phyloP scores from a whole-genome alignment of 768 basidiomycete species.

The Leccinum ochraceum region DNA sequence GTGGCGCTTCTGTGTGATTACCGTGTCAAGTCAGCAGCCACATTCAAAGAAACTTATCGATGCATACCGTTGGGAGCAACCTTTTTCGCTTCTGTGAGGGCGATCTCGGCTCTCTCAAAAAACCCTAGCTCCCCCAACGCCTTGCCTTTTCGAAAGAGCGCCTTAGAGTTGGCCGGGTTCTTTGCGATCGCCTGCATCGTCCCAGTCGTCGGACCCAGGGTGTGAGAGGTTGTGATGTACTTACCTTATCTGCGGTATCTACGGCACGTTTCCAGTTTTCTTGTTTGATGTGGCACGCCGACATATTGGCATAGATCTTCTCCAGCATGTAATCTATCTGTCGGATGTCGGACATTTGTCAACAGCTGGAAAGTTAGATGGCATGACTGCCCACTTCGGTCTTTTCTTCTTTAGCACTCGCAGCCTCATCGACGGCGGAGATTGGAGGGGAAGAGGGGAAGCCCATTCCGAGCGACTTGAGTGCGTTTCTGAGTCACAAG shows the following conservation, averaged over 20 bases:
- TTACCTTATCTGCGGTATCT: slow-evolving; percentile 81
- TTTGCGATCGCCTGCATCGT: slow-evolving; percentile 62
- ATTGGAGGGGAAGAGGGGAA: background rate
- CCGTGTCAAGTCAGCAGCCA: background rate
- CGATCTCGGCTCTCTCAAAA: slow-evolving; percentile 69
- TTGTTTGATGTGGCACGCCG: slow-evolving; percentile 79
- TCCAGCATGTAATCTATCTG: slow-evolving; percentile 76
- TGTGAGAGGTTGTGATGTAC: background rate
- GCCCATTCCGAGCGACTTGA: slow-evolving; percentile 51
- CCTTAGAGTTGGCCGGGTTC: slow-evolving; percentile 77
- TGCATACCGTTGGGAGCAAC: slow-evolving; percentile 59
- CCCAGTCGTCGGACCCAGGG: background rate
- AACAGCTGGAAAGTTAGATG: background rate
- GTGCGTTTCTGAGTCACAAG: slow-evolving; percentile 46
- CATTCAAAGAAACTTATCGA: background rate
- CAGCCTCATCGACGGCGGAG: slow-evolving; percentile 32
- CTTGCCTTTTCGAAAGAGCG: slow-evolving; percentile 79
- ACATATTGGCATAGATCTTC: slow-evolving; percentile 85
- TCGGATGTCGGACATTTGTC: slow-evolving; percentile 28
- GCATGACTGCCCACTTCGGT: slow-evolving; percentile 53
- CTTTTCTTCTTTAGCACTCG: slow-evolving; percentile 49
- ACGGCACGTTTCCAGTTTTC: slow-evolving; percentile 76
- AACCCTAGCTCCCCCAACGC: slow-evolving; percentile 75
- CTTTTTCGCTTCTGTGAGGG: slow-evolving; percentile 63
- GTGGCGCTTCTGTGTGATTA: slow-evolving; percentile 46